A percentile compares a stretch with the other conserved stretches of the same genome.
phyloP scores from a whole-genome alignment of 2,329 filamentous ascomycete genomes.

The Claviceps humidiphila region DNA sequence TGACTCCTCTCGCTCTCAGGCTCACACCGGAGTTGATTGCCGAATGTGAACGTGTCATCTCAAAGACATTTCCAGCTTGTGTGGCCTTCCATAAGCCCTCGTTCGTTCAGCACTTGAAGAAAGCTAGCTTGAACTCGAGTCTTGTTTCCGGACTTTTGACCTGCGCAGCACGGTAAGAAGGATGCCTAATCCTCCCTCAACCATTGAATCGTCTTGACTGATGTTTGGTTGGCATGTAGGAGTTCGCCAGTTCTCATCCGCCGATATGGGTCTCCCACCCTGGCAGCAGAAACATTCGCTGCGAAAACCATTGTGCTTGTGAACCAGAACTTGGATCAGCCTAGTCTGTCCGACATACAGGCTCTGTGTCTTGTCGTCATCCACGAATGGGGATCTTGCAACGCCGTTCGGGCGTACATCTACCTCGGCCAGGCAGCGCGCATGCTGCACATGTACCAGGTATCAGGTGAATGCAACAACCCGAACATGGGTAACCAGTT shows the following conservation, averaged over 20 bases:
- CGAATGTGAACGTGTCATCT: constrained; percentile 48
- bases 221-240: constrained; percentile 17
- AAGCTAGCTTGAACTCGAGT: constrained; percentile 38
- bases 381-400: constrained; percentile 49
- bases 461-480: constrained; percentile 41
- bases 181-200: background rate
- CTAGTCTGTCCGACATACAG: constrained; percentile 47
- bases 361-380: constrained; percentile 47
- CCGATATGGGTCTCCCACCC: constrained; percentile 42
- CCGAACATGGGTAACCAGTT: constrained; percentile 43
- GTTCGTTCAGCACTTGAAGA: constrained; percentile 48
- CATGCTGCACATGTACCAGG: constrained; percentile 51
- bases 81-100: constrained; percentile 51
- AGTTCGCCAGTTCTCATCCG: constrained; percentile 44
- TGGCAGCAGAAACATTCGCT: constrained; percentile 46
- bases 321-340: constrained; percentile 45
- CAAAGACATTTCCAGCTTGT: constrained; percentile 47
- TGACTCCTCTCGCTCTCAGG: constrained; percentile 18
- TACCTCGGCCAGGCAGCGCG: constrained; percentile 50
- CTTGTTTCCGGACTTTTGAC: constrained; percentile 46
- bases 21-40: constrained; percentile 43
- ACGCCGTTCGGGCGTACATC: constrained; percentile 49
- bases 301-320: constrained; percentile 43
- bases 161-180: constrained; percentile 42
- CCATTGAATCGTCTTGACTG: background rate